phyloP scores from a whole-genome alignment of 768 basidiomycete species.

The Atractiella rhizophila region DNA sequence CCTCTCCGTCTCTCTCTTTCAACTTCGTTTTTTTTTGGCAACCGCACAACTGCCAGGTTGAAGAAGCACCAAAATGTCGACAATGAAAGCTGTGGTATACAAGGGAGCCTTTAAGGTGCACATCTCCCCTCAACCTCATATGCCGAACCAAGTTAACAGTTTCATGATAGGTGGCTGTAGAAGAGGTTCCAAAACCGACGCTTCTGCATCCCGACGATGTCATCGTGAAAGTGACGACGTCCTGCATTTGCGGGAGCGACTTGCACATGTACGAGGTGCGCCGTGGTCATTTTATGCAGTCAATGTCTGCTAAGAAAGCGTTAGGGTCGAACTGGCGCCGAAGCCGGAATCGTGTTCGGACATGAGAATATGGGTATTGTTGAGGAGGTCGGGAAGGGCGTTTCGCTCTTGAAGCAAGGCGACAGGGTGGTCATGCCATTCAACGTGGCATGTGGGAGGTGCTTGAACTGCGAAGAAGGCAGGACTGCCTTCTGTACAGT shows the following conservation, averaged over 20 bases:
- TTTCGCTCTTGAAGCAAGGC: conserved; percentile 23
- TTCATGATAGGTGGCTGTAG: too few relatives aligned
- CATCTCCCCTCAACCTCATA: too few relatives aligned
- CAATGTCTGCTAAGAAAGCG: background rate
- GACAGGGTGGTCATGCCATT: conserved; percentile 35
- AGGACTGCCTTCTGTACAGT: conserved; percentile 33
- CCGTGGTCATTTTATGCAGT: background rate
- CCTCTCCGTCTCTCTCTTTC: too few relatives aligned
- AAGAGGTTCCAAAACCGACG: too few relatives aligned
- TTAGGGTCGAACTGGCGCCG: conserved; percentile 7
- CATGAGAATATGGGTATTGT: conserved; percentile 24
- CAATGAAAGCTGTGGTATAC: too few relatives aligned
- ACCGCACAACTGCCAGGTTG: too few relatives aligned
- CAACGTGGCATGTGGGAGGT: conserved; percentile 36
- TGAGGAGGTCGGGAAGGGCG: conserved; percentile 18
- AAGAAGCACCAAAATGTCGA: too few relatives aligned
- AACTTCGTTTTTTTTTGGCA: too few relatives aligned
- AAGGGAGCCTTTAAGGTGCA: too few relatives aligned
- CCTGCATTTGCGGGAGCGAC: conserved; percentile 16
- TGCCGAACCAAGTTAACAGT: too few relatives aligned
- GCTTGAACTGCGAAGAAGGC: conserved; percentile 32
- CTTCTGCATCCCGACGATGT: too few relatives aligned
- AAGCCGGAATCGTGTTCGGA: conserved; percentile 8
- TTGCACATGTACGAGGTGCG: conserved; percentile 15
- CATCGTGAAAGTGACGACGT: conserved; percentile 11